phyloP scores from a whole-genome alignment of 306 rosid species.

The Castanospermum australe region DNA sequence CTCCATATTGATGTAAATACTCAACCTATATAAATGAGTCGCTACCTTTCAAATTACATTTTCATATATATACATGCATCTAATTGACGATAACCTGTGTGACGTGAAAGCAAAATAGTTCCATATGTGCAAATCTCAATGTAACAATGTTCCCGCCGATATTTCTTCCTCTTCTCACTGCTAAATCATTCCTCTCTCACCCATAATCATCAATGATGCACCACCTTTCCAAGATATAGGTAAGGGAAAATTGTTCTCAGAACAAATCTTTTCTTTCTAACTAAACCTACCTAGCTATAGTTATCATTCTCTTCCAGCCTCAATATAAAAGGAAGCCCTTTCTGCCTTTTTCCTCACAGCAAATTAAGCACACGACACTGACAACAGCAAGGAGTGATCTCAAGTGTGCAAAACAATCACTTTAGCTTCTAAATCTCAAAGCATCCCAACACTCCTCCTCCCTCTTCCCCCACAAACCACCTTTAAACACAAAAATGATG shows the following conservation, averaged over 20 bases:
- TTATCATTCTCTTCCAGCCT: background rate
- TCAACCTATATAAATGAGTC: background rate
- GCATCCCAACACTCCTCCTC: background rate
- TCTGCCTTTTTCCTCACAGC: background rate
- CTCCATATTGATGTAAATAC: conserved; percentile 7
- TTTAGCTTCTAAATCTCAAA: conserved; percentile 8
- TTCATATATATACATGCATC: background rate
- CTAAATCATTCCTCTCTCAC: background rate
- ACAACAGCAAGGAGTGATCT: background rate
- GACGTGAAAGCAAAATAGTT: background rate
- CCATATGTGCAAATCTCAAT: background rate
- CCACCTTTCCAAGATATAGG: conserved; percentile 28
- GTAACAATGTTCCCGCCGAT: background rate
- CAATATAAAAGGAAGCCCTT: conserved; percentile 29
- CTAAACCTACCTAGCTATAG: background rate
- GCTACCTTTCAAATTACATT: background rate
- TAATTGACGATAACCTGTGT: background rate
- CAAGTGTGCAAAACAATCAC: background rate
- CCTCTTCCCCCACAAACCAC: background rate
- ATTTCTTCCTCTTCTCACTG: background rate
- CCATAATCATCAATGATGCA: background rate
- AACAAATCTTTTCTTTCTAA: background rate
- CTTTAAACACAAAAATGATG: background rate
- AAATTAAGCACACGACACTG: no score
- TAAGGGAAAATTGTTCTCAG: background rate